A percentile compares a stretch with the other conserved stretches of the same genome.
These are phyloP conservation scores for Ceratobasidium sp. DNA, from an alignment of 1,284 basidiomycete species.

Conservation along the genomic window DNA sequence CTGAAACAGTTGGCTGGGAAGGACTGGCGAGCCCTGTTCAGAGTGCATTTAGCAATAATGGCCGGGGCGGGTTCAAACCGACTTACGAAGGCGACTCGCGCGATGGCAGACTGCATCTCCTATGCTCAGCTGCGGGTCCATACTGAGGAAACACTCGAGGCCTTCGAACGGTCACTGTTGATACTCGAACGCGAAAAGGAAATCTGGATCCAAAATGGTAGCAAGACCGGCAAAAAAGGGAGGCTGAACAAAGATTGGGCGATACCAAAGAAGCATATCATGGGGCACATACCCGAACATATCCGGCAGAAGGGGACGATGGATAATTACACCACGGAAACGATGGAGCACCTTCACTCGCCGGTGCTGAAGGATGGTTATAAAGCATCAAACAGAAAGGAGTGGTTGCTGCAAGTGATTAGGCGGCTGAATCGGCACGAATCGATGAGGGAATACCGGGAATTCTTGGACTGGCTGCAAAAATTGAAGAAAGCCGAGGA, in stretches of 20 bases:
- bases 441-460: neutral
- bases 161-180: neutral
- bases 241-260: neutral
- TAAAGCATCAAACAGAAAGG: neutral
- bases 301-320: neutral
- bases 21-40: neutral
- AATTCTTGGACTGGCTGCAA: neutral
- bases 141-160: neutral
- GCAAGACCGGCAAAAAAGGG: neutral
- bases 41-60: constrained; percentile 9
- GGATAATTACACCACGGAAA: constrained; percentile 17
- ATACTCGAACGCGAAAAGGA: neutral
- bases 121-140: neutral
- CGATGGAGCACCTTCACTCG: constrained; percentile 8
- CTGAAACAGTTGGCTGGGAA: constrained; percentile 15
- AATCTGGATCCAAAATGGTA: constrained; percentile 12
- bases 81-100: constrained; percentile 6
- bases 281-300: neutral
- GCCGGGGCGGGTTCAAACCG: neutral
- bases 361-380: neutral
- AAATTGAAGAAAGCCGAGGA: neutral
- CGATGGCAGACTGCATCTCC: constrained; percentile 2
- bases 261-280: constrained; percentile 3
- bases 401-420: neutral
- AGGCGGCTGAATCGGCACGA: neutral